Evolutionary conservation across 169 alveolate species (phyloP), one percentile per base, ranked within the genome.

Genomic region (Theileria parva): DNA sequence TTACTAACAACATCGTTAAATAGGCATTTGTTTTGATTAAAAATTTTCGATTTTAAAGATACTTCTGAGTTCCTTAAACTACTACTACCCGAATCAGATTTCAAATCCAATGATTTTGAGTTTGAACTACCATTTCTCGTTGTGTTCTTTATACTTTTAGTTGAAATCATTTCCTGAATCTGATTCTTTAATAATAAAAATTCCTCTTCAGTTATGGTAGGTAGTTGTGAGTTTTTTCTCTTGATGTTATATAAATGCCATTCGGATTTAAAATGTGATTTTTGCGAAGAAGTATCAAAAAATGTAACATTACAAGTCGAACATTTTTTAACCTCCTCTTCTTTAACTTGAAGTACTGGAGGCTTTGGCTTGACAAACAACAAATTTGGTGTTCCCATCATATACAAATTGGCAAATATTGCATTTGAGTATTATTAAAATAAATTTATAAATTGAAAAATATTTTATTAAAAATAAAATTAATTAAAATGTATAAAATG

Each of bases 211-310:
- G 78, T 15, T 19, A 85, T 60, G 39, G 87, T 27, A 15, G 57
- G 37, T 19, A 85, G 55, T 32, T 78, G 79, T 23, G 53, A 48
- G 6, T 72, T 78, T 88, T 93, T 93, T 64, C 96, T 85, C 74
- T 93, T 92, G 61, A 90, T 80, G 80, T 93, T 93, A 75, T 93
- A 93, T 17, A 81, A 85, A 68, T 93, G 96, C 96, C 96, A 93
- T 59, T 93, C 96, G 6, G 96, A 83, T 74, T 92, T 93, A 48
- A 86, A 93, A 61, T 93, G 96, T 65, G 77, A 71, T 60, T 89
- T 88, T 57, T 83, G 88, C 0, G 37, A 67, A 28, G 85, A 28
- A 25, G 76, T 48, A 71, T 85, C 91, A 37, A 19, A 19, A 63
- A 77, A 85, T 19, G 60, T 11, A 1, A 76, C 80, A 55, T 48